Base-by-base conservation (phyloP, 371 early-diverging fungal genomes). In the Nematocida sp. region DNA sequence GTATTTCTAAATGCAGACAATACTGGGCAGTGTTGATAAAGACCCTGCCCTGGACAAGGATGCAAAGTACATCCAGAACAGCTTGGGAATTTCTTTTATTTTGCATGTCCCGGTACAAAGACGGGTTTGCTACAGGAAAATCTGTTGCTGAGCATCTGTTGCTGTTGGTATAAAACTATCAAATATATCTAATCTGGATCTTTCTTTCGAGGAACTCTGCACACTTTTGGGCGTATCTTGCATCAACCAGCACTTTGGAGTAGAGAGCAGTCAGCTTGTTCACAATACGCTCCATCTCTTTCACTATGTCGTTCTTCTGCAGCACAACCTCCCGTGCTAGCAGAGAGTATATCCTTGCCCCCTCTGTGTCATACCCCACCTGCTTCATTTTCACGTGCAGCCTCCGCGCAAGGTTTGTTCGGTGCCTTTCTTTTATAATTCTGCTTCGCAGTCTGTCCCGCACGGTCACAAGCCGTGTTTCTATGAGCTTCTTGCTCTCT, bases 381-480 rank as follows among this genome's bases (percentile, higher is more conserved):
- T 70, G 25, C 52, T 70, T 70, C 27, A 70, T 15, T 23, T 37
- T 38, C 2, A 70, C 74, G 38, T 70, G 74, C 13, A 70, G 51
- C 25, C 50, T 37, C 27, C 51, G n/a, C 0, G 48, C 32, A 23
- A 13, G 40, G 43, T 70, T 34, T 17, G 36, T 11, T 34, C 45
- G 36, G n/a, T 23, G 13, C 13, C 60, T 41, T 34, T 70, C 62
- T 34, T 62, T 36, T 34, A 3, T 48, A 19, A 37, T 38, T 31
- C 50, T 17, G 27, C 27, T 31, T 29, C 58, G 43, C 17, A 70
- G 34, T 27, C 11, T 19, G 19, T 46, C 21, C 23, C 36, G 57
- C 15, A 43, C 62, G 7, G 27, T 34, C 8, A 57, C 3, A 15
- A 70, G 5, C 21, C 21, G 17, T 15, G 7, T 51, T 27, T 45